A percentile compares a stretch with the other conserved stretches of the same genome.
These are phyloP conservation scores for Apophysomyces elegans DNA, from an alignment of 371 early-diverging fungal genomes.

Conservation along the genomic window DNA sequence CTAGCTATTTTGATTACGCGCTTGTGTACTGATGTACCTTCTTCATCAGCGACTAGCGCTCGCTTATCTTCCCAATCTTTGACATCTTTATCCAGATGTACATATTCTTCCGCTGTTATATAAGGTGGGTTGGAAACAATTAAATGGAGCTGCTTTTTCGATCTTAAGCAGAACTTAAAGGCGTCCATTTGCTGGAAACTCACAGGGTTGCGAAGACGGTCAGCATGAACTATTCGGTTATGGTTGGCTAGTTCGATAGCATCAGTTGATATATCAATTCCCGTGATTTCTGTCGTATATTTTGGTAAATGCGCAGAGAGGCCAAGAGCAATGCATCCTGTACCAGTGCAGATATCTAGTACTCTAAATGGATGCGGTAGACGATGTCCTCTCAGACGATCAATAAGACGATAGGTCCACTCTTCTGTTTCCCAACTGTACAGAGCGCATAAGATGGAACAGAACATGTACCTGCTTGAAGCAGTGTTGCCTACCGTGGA, in stretches of 20 bases:
- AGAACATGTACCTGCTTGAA: background rate
- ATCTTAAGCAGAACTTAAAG: conserved; percentile 17
- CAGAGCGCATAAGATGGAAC: background rate
- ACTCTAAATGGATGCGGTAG: conserved; percentile 52
- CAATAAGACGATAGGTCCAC: conserved; percentile 70
- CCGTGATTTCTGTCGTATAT: conserved; percentile 34
- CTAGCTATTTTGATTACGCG: conserved; percentile 50
- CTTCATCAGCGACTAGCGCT: conserved; percentile 79
- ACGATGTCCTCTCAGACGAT: conserved; percentile 23
- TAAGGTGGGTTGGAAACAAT: conserved; percentile 94
- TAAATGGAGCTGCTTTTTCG: conserved; percentile 48
- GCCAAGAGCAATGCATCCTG: conserved; percentile 86
- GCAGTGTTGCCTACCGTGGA: conserved; percentile 63
- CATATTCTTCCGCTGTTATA: conserved; percentile 75
- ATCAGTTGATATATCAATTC: conserved; percentile 44
- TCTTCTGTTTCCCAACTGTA: conserved; percentile 92
- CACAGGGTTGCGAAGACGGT: conserved; percentile 23
- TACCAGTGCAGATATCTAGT: conserved; percentile 88
- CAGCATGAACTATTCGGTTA: conserved; percentile 35
- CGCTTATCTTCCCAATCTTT: conserved; percentile 85
- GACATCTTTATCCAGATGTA: conserved; percentile 69
- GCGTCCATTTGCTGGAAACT: conserved; percentile 56
- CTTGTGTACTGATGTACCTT: conserved; percentile 68
- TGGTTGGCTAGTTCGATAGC: conserved; percentile 57
- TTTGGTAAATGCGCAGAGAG: conserved; percentile 67